Percentiles rank a stretch among this genome's conserved stretches.
phyloP scores from a whole-genome alignment of 169 alveolate genomes.

The Plasmodium cynomolgi region DNA sequence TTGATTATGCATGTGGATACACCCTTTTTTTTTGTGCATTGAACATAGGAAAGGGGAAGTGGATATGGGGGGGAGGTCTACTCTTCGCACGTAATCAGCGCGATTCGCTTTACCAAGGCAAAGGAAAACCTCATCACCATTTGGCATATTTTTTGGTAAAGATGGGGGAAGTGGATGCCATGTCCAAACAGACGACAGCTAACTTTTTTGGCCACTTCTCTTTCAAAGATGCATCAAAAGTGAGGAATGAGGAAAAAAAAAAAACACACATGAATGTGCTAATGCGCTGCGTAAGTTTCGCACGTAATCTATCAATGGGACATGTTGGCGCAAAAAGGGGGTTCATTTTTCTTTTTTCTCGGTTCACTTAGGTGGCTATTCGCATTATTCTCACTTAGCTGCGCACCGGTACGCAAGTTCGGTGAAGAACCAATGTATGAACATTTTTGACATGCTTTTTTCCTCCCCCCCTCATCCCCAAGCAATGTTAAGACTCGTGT shows the following conservation, averaged over 20 bases:
- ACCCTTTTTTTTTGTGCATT: not conserved
- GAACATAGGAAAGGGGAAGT: not conserved
- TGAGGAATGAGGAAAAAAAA: not conserved
- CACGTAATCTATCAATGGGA: not conserved
- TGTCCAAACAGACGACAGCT: not conserved
- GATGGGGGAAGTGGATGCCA: not conserved
- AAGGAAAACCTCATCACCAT: not conserved
- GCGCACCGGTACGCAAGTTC: not conserved
- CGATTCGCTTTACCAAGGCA: not conserved
- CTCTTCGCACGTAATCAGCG: not conserved
- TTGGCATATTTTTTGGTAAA: not conserved
- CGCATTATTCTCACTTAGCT: not conserved
- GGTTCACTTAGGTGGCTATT: not conserved
- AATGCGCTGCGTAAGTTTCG: not conserved
- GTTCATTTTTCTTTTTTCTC: not conserved
- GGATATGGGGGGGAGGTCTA: not conserved
- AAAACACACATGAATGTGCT: not conserved
- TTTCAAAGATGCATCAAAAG: not conserved
- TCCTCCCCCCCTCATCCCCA: not conserved
- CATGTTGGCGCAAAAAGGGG: not conserved
- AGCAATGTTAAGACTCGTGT: not conserved
- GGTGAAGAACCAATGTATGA: not conserved
- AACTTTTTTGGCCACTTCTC: not conserved
- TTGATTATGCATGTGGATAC: not conserved
- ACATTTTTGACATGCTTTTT: not conserved